Evolutionary conservation across 2,329 filamentous ascomycete species (phyloP), one percentile per base, ranked within the genome.

Genomic region (Fusarium humuli): DNA sequence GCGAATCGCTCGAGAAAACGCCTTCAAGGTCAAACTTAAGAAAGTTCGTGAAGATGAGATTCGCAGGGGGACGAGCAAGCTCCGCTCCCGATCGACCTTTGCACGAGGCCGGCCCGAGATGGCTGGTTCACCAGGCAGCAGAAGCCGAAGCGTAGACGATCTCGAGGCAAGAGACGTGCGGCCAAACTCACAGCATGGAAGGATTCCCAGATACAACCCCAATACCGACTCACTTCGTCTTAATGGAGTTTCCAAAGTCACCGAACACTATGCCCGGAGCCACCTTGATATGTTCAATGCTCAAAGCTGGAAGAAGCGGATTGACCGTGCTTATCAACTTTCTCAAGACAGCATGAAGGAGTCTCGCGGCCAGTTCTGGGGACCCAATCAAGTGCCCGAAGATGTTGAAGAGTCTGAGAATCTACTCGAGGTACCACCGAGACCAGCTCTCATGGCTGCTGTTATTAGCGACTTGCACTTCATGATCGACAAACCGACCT

Each of bases 301-400:
- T 4, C 90, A 94, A 74, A 94, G 93, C 59, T 99, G 96, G 96
- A 97, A 94, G 79, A 90, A 88, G 76, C 91, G 95, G 18, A 98
- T 99, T 67, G 94, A 97, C 75, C 87, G 89, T 54, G 90, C 91
- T 27, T 90, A 92, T 75, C 82, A 84, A 22, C 88, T 90, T 68
- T 91, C 94, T 53, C 91, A 88, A 63, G 86, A 88, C 32, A 88
- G 89, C n/a, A 92, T 95, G 78, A 91, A 89, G 69, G 94, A 97
- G 64, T 86, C 96, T 52, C 90, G 94, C 20, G 87, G 88, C 30
- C 84, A 92, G 9, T 96, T 98, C 76, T 95, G 92, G 87, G 94
- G 94, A 8, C 83, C 89, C 4, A 93, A 97, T 73, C 89, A 95
- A 57, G 80, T 94, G 18, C 92, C 94, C 0, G 92, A 95, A 60